Base-by-base conservation (phyloP, 164 flowering plant genomes). In the Pachysandra terminalis region DNA sequence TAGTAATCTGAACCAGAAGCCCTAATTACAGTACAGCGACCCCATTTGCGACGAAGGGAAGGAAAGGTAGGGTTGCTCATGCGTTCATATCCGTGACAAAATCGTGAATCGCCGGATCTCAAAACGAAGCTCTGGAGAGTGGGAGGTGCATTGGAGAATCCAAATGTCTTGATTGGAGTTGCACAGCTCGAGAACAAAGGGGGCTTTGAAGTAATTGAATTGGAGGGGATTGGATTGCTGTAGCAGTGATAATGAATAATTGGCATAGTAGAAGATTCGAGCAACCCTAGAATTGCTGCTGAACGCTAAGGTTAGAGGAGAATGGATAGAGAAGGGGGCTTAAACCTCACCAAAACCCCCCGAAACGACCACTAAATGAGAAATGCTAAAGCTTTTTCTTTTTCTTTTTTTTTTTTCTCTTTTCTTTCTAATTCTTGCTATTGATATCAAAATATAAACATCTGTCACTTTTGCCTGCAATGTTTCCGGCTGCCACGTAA, bases 1-100 rank as follows among this genome's bases (percentile, higher is more conserved):
- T 92, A 92, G 77, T 89, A 81, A 75, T 90, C 97, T 9, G 78
- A 57, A 10, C 59, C 19, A 7, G 70, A 72, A 17, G 80, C 85
- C 70, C 76, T 66, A 53, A 74, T 56, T 25, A 23, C 65, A 13
- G 40, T n/a, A 0, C 68, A 40, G 15, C 63, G 57, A 23, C 64
- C 10, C 35, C 40, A 10, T 26, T 58, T 58, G 19, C 12, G 4
- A 23, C 72, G 55, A 71, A 25, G 19, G 22, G 19, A 55, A 40
- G 67, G 16, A 59, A 21, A 51, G 35, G 16, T 49, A 21, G 45
- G 59, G 51, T 32, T 64, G 55, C 63, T 54, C 17, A 28, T 28
- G 19, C 58, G 28, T 51, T 59, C n/a, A 22, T 35, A 9, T 37
- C 56, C 41, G n/a, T 17, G 41, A 19, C 15, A 28, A 37, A 48